phyloP scores from a whole-genome alignment of 2,329 filamentous ascomycete species.

The Monilinia fructicola region DNA sequence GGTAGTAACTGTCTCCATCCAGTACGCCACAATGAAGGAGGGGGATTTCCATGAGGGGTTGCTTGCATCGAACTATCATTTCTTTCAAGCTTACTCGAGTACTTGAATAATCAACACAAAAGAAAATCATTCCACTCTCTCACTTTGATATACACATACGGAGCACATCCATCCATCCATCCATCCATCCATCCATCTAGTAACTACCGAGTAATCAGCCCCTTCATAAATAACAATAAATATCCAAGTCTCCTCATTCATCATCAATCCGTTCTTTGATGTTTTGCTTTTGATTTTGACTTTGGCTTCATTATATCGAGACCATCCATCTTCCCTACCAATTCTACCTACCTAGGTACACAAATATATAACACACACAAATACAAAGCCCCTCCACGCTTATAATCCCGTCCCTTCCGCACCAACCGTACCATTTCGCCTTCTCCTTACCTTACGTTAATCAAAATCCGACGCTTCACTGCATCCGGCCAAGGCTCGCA shows the following conservation, averaged over 20 bases:
- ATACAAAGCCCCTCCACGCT: background rate
- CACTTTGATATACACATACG: background rate
- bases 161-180: too few species aligned
- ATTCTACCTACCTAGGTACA: background rate
- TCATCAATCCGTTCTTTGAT: background rate
- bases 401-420: constrained; percentile 1
- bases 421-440: background rate
- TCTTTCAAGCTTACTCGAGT: background rate
- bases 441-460: background rate
- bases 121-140: background rate
- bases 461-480: background rate
- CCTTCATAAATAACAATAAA: background rate
- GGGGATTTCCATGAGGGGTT: background rate
- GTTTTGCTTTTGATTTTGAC: too few species aligned
- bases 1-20: too few species aligned
- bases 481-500: background rate
- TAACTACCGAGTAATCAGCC: too few species aligned
- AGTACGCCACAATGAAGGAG: background rate
- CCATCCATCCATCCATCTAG: too few species aligned
- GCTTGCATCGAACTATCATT: background rate
- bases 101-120: background rate
- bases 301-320: background rate
- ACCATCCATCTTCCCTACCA: background rate
- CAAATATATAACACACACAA: background rate
- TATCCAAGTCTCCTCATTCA: too few species aligned